Conservation (phyloP, 805 yeast genomes). For the Brettanomyces custersianus region DNA sequence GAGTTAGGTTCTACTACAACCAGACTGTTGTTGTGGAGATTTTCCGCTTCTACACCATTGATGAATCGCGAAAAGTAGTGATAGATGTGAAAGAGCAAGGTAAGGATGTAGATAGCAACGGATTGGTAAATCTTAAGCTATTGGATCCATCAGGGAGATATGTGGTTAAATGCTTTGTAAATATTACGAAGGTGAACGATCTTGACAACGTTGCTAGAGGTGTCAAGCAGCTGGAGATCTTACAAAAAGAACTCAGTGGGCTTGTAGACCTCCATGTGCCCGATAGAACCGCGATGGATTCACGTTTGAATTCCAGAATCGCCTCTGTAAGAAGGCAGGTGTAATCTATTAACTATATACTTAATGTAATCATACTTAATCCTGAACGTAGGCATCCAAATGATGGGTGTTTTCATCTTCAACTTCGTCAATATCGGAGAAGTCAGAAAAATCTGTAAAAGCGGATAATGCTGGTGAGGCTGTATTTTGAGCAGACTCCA, state of each 20-base stretch:
- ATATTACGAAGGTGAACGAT: conserved; percentile 66
- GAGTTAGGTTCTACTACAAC: conserved; percentile 53
- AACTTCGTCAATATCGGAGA: conserved; percentile 10
- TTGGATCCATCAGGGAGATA: conserved; percentile 47
- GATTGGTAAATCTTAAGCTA: conserved; percentile 3
- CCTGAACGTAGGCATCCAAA: conserved; percentile 1
- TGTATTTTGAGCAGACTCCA: conserved; percentile 11
- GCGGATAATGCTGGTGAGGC: too few relatives aligned
- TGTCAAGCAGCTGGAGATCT: conserved; percentile 46
- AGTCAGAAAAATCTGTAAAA: conserved; percentile 11
- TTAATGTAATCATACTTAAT: background rate
- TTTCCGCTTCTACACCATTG: conserved; percentile 29
- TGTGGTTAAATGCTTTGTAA: conserved; percentile 58
- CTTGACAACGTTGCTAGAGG: conserved; percentile 62
- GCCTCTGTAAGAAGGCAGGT: conserved; percentile 6
- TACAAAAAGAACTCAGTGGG: conserved; percentile 62
- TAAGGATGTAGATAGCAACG: conserved; percentile 4
- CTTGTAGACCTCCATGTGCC: conserved; percentile 64
- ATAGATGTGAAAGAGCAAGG: background rate
- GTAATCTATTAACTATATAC: too few relatives aligned
- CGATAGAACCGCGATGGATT: conserved; percentile 74
- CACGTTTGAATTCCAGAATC: conserved; percentile 43
- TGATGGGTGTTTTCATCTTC: conserved; percentile 6
- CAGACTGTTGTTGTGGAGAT: conserved; percentile 49
- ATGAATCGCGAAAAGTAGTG: background rate